A percentile compares a stretch with the other conserved stretches of the same genome.
Conservation (phyloP, 2,329 filamentous ascomycete species). For the Beauveria australis region DNA sequence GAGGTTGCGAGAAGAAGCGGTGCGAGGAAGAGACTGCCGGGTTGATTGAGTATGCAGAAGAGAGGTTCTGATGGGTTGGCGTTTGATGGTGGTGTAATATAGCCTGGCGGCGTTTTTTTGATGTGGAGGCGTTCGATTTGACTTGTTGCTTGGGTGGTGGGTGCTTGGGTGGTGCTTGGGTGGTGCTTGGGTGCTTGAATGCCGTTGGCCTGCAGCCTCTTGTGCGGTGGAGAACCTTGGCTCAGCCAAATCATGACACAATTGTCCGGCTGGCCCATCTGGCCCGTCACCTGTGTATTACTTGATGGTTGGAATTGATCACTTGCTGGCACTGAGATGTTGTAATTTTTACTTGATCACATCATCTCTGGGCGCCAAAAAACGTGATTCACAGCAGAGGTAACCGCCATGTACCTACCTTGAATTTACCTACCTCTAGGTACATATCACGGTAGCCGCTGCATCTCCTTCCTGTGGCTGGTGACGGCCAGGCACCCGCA, state of each 20-base stretch:
- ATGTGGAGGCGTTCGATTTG: constrained; percentile 10
- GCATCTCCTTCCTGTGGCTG: neutral
- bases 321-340: neutral
- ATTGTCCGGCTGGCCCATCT: too few species aligned
- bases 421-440: too few species aligned
- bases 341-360: neutral
- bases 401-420: too few species aligned
- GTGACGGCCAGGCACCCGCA: constrained; percentile 3
- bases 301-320: neutral
- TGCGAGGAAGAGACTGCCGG: neutral
- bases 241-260: neutral
- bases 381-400: neutral
- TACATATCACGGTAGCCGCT: neutral
- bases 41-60: neutral
- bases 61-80: neutral
- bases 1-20: constrained; percentile 10
- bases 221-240: constrained; percentile 1
- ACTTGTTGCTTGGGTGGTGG: neutral
- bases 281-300: too few species aligned
- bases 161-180: too few species aligned
- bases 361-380: neutral
- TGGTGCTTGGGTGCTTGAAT: neutral
- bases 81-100: constrained; percentile 1
- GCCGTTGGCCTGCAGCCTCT: constrained; percentile 8
- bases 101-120: constrained; percentile 7